These are phyloP conservation scores for Neofusicoccum laricinum DNA, from an alignment of 2,329 filamentous ascomycete genomes.

Conservation along the genomic window DNA sequence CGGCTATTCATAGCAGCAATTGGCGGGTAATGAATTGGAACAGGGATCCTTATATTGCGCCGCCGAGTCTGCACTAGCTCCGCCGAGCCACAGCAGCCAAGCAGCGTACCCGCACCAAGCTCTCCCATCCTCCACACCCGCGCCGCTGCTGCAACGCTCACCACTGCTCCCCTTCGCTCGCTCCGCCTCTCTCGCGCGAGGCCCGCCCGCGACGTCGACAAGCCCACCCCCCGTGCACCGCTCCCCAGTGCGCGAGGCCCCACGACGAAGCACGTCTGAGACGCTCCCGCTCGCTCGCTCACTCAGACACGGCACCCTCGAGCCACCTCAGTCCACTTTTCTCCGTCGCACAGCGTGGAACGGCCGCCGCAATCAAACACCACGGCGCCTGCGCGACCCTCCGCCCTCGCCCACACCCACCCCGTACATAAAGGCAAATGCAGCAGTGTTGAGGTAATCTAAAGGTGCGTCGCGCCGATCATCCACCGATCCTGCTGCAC, in stretches of 20 bases:
- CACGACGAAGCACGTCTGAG: slow-evolving; percentile 15
- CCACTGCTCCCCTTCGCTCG: slow-evolving; percentile 1
- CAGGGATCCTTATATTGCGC: slow-evolving; percentile 13
- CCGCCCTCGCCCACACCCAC: slow-evolving; percentile 2
- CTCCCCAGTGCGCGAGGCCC: slow-evolving; percentile 11
- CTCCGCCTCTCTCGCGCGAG: slow-evolving; percentile 11
- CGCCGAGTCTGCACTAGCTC: slow-evolving; percentile 14
- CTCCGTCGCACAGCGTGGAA: slow-evolving; percentile 17
- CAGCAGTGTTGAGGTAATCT: slow-evolving; percentile 29
- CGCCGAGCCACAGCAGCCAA: slow-evolving; percentile 15
- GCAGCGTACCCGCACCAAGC: slow-evolving; percentile 14
- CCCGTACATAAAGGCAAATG: slow-evolving; percentile 27
- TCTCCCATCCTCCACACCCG: slow-evolving; percentile 16
- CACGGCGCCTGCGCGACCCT: slow-evolving; percentile 15
- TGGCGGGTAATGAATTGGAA: slow-evolving; percentile 10
- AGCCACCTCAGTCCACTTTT: slow-evolving; percentile 18
- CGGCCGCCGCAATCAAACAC: slow-evolving; percentile 16
- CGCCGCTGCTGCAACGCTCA: slow-evolving; percentile 10
- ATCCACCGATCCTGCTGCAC: slow-evolving; percentile 16
- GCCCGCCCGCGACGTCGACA: slow-evolving; percentile 15
- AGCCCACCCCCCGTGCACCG: slow-evolving; percentile 9
- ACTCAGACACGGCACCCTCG: slow-evolving; percentile 15
- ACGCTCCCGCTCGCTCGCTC: slow-evolving; percentile 8
- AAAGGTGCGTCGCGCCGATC: slow-evolving; percentile 26
- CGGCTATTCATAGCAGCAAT: slow-evolving; percentile 16